phyloP scores from a whole-genome alignment of 2,329 filamentous ascomycete species.

The Akanthomyces dipterigenus region DNA sequence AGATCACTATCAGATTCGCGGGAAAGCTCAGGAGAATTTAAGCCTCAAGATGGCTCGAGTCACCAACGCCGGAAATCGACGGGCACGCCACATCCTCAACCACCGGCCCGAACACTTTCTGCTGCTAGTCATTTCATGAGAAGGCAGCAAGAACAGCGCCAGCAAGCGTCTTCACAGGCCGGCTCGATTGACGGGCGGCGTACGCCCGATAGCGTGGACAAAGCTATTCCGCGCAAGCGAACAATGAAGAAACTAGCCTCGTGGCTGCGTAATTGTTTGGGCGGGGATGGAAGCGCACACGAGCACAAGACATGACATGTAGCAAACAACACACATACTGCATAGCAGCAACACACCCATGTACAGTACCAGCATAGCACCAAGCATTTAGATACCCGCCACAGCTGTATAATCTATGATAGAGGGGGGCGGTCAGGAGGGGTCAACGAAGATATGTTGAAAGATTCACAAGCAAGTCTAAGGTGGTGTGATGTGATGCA shows the following conservation, averaged over 20 bases:
- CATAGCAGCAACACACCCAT: neutral
- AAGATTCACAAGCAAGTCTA: neutral
- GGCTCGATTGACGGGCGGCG: neutral
- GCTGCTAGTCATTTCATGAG: conserved; percentile 22
- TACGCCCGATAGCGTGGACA: conserved; percentile 8
- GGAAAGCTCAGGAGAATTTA: conserved; percentile 4
- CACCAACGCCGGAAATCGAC: conserved; percentile 3
- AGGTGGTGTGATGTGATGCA: neutral
- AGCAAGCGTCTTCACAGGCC: neutral
- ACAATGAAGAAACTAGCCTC: conserved; percentile 12
- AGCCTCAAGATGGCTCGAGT: neutral
- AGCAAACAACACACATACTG: neutral
- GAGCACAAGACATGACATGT: neutral
- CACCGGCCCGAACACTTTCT: conserved; percentile 19
- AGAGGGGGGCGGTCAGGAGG: neutral
- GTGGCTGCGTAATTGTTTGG: conserved; percentile 14
- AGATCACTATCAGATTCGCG: conserved; percentile 10
- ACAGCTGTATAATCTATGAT: neutral
- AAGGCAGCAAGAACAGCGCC: conserved; percentile 14
- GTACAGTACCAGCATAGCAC: conserved; percentile 10
- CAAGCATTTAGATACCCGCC: conserved; percentile 11
- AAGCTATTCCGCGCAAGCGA: neutral
- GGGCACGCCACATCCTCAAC: neutral
- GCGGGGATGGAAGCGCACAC: neutral
- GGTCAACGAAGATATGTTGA: neutral